Base-by-base conservation (phyloP, 1,284 basidiomycete species). In the Malassezia pachydermatis region DNA sequence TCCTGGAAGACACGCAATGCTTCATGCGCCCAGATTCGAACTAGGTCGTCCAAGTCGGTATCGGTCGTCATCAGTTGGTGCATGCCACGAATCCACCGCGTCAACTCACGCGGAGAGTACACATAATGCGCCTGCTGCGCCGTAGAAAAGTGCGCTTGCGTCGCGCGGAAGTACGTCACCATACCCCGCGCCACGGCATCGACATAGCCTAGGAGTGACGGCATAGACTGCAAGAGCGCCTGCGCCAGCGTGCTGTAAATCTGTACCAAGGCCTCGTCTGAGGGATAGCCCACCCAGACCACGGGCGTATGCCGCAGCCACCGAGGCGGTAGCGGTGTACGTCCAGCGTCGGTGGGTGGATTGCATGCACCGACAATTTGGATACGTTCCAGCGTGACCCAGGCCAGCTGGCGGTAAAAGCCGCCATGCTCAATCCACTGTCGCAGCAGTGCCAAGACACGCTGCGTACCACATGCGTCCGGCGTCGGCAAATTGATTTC, bases 281-380 rank as follows among this genome's bases (percentile, higher is more conserved):
- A 94, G 8, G 94, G 94, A 73, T 99, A 98, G 72, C 98, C 94
- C 48, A 99, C 94, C 92, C 98, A 96, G 69, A 99, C 81, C n/a
- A 99, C 78, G 0, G 94, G 94, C 0, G 92, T 90, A 73, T 99
- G 95, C 8, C 94, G 84, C 53, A 98, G 78, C 82, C 98, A 98
- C 56, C 94, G 82, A 72, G 94, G 89, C 55, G 81, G 90, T 50
- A 99, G 82, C 27, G 92, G 88, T n/a, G 98, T 90, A 74, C 94
- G 88, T 46, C 94, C 94, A 34, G 94, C 90, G 76, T 99, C 94
- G n/a, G 94, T 99, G 0, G 94, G 95, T 19, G 94, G 94, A 70
- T 99, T 99, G 75, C 94, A 99, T 37, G 94, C 94, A 27, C 94
- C 94, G 33, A 99, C 95, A 67, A 99, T 96, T 73, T 99, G 94